These are phyloP conservation scores for Aureococcus anophagefferens DNA, from an alignment of 108 stramenopile species.

Conservation along the genomic window DNA sequence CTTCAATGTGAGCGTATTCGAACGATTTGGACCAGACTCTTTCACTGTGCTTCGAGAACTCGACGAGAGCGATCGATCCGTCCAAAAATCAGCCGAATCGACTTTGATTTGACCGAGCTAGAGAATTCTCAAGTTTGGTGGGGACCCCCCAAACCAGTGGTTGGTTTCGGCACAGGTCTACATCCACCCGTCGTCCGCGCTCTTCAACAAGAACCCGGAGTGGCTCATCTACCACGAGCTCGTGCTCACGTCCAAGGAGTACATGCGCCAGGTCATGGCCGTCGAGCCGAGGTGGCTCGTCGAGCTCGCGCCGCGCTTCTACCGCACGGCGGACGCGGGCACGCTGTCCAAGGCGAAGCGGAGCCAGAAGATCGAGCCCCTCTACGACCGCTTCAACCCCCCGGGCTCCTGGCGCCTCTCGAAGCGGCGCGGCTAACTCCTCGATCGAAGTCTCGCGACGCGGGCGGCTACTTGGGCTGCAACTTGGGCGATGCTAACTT, in stretches of 20 bases:
- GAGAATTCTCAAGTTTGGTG: no score
- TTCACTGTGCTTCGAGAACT: no score
- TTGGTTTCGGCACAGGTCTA: no score
- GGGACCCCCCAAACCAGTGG: no score
- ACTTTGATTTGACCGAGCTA: no score
- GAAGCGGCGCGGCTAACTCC: conserved; percentile 64
- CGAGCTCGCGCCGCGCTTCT: conserved; percentile 93
- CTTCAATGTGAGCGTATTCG: no score
- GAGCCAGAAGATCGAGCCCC: conserved; percentile 95
- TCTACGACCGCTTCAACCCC: conserved; percentile 90
- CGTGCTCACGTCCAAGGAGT: conserved; percentile 96
- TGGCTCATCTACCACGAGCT: conserved; percentile 97
- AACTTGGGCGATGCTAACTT: no score
- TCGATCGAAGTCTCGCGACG: no score
- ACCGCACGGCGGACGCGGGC: conserved; percentile 85
- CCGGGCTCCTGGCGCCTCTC: conserved; percentile 85
- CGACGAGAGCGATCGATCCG: no score
- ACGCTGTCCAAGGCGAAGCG: conserved; percentile 85
- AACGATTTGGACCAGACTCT: no score
- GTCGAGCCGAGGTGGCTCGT: conserved; percentile 97
- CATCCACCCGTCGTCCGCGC: conserved; percentile 88
- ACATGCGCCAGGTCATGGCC: conserved; percentile 96
- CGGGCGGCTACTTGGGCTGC: no score
- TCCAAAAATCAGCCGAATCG: no score
- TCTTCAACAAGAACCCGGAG: conserved; percentile 97